These are phyloP conservation scores for Austroboletus niveus DNA, from an alignment of 1,284 basidiomycete genomes.

Conservation along the genomic window DNA sequence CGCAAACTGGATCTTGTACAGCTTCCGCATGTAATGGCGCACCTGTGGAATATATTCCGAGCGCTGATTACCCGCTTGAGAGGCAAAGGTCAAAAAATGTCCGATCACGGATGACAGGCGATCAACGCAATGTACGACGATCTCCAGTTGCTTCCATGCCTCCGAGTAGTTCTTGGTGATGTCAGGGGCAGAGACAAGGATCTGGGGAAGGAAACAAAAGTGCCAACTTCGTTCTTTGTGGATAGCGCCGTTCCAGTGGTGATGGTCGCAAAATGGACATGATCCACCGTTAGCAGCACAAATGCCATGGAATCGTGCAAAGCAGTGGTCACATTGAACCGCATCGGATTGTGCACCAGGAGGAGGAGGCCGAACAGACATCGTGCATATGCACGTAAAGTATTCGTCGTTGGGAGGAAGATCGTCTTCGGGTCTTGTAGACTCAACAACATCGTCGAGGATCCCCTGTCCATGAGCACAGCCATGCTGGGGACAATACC, in stretches of 20 bases:
- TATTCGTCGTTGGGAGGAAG: conserved; percentile 73
- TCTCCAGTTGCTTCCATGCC: conserved; percentile 72
- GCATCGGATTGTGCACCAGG: conserved; percentile 72
- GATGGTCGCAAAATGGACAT: conserved; percentile 84
- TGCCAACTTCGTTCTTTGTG: conserved; percentile 78
- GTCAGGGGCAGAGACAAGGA: conserved; percentile 66
- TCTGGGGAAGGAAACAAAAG: conserved; percentile 70
- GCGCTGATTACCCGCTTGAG: conserved; percentile 63
- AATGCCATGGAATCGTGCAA: conserved; percentile 76
- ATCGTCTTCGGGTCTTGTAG: conserved; percentile 72
- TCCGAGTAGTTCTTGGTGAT: conserved; percentile 73
- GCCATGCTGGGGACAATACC: conserved; percentile 68
- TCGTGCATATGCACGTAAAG: conserved; percentile 77
- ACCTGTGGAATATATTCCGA: conserved; percentile 74
- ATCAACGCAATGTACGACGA: conserved; percentile 73
- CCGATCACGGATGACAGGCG: conserved; percentile 69
- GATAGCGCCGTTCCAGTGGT: conserved; percentile 82
- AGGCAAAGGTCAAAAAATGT: conserved; percentile 71
- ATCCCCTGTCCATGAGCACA: conserved; percentile 59
- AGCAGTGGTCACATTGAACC: conserved; percentile 84
- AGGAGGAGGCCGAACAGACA: conserved; percentile 71
- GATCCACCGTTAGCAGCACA: conserved; percentile 84
- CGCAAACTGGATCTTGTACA: conserved; percentile 80
- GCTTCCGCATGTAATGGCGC: conserved; percentile 82
- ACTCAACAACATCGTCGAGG: conserved; percentile 68